A percentile compares a stretch with the other conserved stretches of the same genome.
Evolutionary conservation across 768 basidiomycete genomes (phyloP).

Genomic region (Amylocystis lapponica): DNA sequence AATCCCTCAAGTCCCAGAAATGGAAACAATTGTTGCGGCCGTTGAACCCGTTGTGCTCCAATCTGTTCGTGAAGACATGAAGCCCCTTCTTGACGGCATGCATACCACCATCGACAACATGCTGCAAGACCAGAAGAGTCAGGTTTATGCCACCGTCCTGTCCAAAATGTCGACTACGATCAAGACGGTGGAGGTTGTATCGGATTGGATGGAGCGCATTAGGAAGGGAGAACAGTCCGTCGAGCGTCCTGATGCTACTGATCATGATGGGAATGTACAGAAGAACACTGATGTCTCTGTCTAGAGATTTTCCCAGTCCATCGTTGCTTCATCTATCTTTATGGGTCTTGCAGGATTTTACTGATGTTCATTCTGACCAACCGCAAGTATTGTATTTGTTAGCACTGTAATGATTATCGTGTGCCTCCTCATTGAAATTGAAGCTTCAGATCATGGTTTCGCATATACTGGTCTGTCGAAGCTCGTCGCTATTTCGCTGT

Average conservation of each 20-base stretch:
- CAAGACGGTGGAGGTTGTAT: slow-evolving; percentile 14
- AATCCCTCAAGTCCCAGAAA: slow-evolving; percentile 7
- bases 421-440: no score
- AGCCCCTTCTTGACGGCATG: slow-evolving; percentile 11
- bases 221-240: background rate
- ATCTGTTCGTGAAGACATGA: slow-evolving; percentile 13
- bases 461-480: no score
- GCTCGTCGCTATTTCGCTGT: background rate
- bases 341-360: slow-evolving; percentile 3
- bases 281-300: background rate
- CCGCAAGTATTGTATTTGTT: background rate
- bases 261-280: background rate
- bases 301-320: background rate
- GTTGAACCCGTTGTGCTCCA: slow-evolving; percentile 11
- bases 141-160: slow-evolving; percentile 12
- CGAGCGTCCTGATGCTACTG: background rate
- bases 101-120: slow-evolving; percentile 11
- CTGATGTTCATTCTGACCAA: background rate
- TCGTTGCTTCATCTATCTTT: background rate
- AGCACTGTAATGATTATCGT: background rate
- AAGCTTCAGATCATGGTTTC: no score
- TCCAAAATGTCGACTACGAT: slow-evolving; percentile 11
- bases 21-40: slow-evolving; percentile 10
- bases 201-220: slow-evolving; percentile 12
- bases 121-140: slow-evolving; percentile 12